Conservation (phyloP, 306 rosid genomes). For the Castanea mollissima region DNA sequence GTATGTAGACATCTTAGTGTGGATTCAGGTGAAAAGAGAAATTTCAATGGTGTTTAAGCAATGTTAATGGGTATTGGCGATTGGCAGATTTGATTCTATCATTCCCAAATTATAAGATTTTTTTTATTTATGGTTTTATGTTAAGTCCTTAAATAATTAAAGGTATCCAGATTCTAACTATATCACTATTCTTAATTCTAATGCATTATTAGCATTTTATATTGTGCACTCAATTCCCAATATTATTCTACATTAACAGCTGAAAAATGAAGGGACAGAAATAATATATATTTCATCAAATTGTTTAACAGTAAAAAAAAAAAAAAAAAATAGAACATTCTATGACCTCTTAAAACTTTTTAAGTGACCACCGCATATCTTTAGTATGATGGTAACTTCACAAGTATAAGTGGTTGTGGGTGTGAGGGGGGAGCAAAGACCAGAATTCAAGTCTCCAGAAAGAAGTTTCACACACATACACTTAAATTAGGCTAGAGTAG, state of each 20-base stretch:
- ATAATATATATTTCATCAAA: too few relatives aligned
- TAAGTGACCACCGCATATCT: too few relatives aligned
- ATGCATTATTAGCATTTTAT: neutral
- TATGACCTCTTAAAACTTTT: too few relatives aligned
- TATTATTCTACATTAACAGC: too few relatives aligned
- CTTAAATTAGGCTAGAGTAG: too few relatives aligned
- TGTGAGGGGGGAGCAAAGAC: accelerated
- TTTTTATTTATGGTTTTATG: neutral
- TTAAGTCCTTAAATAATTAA: neutral
- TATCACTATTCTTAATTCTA: neutral
- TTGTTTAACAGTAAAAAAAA: too few relatives aligned
- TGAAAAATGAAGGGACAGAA: too few relatives aligned
- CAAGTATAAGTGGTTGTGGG: too few relatives aligned
- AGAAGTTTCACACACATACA: too few relatives aligned
- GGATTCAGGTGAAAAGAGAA: neutral
- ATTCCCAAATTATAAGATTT: neutral
- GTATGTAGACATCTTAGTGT: neutral
- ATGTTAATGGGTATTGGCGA: neutral
- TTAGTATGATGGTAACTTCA: accelerated
- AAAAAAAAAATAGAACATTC: too few relatives aligned
- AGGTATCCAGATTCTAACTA: neutral
- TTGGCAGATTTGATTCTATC: neutral
- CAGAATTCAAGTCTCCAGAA: accelerated
- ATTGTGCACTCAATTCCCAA: neutral
- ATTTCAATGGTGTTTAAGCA: neutral